Base-by-base conservation (phyloP, 352 stramenopile species). In the Nothophytophthora sp. region DNA sequence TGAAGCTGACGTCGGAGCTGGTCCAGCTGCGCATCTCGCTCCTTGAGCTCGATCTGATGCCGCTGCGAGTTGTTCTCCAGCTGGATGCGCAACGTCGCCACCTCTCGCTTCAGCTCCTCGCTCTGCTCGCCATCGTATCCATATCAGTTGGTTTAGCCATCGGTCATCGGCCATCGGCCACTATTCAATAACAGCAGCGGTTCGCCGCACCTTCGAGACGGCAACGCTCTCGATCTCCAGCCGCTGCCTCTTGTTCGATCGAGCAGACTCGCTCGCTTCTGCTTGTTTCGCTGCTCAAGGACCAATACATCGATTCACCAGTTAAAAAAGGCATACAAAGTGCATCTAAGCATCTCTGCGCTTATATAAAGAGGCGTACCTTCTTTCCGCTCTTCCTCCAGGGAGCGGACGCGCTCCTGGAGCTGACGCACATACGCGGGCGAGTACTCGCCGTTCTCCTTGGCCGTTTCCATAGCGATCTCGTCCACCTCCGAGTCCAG, bases 1-100 rank as follows among this genome's bases (percentile, higher is more conserved):
- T 91, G 68, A 0, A 94, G 57, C 37, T 89, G 84, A 42, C 65
- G 65, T 18, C 65, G 55, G n/a, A 93, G 50, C 60, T 91, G 77
- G 20, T 80, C 76, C 23, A 92, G 16, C 29, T 88, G 66, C n/a
- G 81, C 20, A 46, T 91, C 80, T 44, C 80, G 67, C 48, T 89
- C 78, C 50, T 85, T 86, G 9, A 89, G 51, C 30, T 83, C 77
- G 28, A 82, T 77, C 50, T 89, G 76, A 32, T 91, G 76, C 22
- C 60, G 63, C 50, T 88, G 76, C 2, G 41, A 63, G 12, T 69
- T 85, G 11, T 67, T 68, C 27, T 73, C 60, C 41, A 87, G 40
- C 50, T 88, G 80, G 33, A 86, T 63, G 15, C 55, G 75, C 20
- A 90, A 62, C 51, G 45, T 67, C 46, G 81, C 69, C 20, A 87